Base-by-base conservation (phyloP, 2,329 filamentous ascomycete species). In the Sclerotinia minor region DNA sequence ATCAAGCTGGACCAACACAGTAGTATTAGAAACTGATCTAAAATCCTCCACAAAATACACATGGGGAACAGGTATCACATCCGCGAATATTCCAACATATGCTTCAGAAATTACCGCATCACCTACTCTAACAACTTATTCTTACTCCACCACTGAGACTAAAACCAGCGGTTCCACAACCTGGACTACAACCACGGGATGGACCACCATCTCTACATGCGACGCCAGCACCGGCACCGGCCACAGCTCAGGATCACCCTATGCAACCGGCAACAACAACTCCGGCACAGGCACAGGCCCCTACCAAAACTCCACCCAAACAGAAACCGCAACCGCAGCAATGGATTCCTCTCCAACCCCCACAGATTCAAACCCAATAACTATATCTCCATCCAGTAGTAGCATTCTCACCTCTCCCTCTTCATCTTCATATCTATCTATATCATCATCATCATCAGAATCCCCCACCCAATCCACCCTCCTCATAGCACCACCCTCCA, bases 171-270 rank as follows among this genome's bases (percentile, higher is more conserved):
- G 26, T 2, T 65, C 63, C 24, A 65, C 63, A 24, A 54, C 41
- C n/a, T 65, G 52, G 35, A 65, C 63, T 38, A 65, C 63, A 4
- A 65, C 35, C 2, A 57, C 63, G 4, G 63, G 45, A 13, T 65
- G 63, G 63, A 29, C 29, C 2, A 65, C 63, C 52, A 26, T 55
- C 29, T 29, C 52, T 13, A 64, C 32, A 41, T 54, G 61, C 35
- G 50, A 29, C n/a, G 61, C 38, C 38, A 29, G 17, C 2, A 59
- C 57, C 19, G 24, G n/a, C 13, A 41, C 60, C 1, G 61, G 49
- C 24, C 44, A 41, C 21, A 17, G 17, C 19, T 38, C 47, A 6
- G 35, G n/a, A 19, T 38, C 47, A 6, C 13, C 17, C 6, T 64
- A 41, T 41, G 21, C 47, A 21, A 38, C 60, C 13, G 32, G 60